phyloP scores from a whole-genome alignment of 495 filamentous ascomycete species.

The Rostrohypoxylon terebratum region DNA sequence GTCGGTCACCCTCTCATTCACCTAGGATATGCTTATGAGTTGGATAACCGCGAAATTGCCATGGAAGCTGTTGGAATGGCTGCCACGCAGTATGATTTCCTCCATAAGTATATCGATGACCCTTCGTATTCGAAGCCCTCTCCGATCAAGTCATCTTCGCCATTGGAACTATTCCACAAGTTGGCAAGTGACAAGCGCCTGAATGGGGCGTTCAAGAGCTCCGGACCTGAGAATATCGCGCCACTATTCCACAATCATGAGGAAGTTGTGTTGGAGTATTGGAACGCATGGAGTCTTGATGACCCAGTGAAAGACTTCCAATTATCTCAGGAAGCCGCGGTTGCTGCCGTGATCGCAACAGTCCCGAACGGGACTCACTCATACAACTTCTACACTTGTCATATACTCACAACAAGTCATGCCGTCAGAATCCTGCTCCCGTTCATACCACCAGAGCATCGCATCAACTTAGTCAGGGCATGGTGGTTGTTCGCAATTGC shows the following conservation, averaged over 20 bases:
- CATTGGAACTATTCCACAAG: slow-evolving; percentile 73
- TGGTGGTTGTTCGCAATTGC: slow-evolving; percentile 89
- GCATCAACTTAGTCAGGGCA: slow-evolving; percentile 77
- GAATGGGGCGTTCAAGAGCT: slow-evolving; percentile 68
- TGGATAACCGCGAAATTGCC: slow-evolving; percentile 79
- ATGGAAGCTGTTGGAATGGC: slow-evolving; percentile 84
- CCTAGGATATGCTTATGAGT: slow-evolving; percentile 86
- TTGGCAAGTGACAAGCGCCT: slow-evolving; percentile 67
- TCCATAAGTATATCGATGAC: slow-evolving; percentile 84
- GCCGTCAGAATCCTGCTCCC: slow-evolving; percentile 88
- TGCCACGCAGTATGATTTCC: slow-evolving; percentile 75
- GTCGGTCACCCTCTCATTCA: slow-evolving; percentile 92
- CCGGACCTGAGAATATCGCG: slow-evolving; percentile 72
- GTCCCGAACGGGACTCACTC: slow-evolving; percentile 66
- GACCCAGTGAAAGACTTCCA: slow-evolving; percentile 77
- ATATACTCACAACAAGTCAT: slow-evolving; percentile 85
- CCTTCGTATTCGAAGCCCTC: slow-evolving; percentile 70
- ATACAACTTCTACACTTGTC: slow-evolving; percentile 89
- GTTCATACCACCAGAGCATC: slow-evolving; percentile 76
- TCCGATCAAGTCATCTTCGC: slow-evolving; percentile 64
- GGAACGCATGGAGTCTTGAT: slow-evolving; percentile 82
- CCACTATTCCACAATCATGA: slow-evolving; percentile 76
- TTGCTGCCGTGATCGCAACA: slow-evolving; percentile 74
- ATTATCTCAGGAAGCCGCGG: slow-evolving; percentile 80
- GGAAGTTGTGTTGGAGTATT: slow-evolving; percentile 79